A percentile compares a stretch with the other conserved stretches of the same genome.
Evolutionary conservation across 441 rosid genomes (phyloP).

Genomic region (Mallotus repandus): DNA sequence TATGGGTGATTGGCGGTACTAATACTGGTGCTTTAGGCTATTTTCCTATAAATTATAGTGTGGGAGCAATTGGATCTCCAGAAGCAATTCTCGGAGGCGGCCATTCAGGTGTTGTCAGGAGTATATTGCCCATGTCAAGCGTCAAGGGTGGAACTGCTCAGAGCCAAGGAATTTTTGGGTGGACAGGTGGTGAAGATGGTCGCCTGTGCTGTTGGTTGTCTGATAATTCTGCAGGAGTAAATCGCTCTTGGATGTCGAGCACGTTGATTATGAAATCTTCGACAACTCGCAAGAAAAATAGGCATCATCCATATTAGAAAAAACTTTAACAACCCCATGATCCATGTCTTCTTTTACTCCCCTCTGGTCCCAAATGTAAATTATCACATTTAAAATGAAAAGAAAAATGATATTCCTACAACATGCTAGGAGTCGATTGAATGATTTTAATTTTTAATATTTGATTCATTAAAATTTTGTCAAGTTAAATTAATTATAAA

Average conservation of each 20-base stretch:
- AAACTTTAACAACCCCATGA: background rate
- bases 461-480: too few species aligned
- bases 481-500: too few species aligned
- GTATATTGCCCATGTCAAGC: slow-evolving; percentile 64
- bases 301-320: slow-evolving; percentile 58
- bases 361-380: background rate
- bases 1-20: slow-evolving; percentile 95
- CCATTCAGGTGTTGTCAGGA: slow-evolving; percentile 66
- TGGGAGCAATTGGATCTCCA: slow-evolving; percentile 55
- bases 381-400: background rate
- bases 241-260: slow-evolving; percentile 75
- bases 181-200: slow-evolving; percentile 98
- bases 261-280: slow-evolving; percentile 48
- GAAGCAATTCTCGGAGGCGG: slow-evolving; percentile 87
- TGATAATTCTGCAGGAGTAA: slow-evolving; percentile 41
- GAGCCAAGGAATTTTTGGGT: slow-evolving; percentile 66
- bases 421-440: too few species aligned
- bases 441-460: too few species aligned
- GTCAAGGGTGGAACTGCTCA: slow-evolving; percentile 33
- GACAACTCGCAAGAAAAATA: slow-evolving; percentile 40
- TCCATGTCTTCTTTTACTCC: background rate
- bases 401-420: background rate
- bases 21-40: slow-evolving; percentile 71
- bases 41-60: slow-evolving; percentile 63
- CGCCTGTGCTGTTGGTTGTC: slow-evolving; percentile 86